A percentile compares a stretch with the other conserved stretches of the same genome.
phyloP scores from a whole-genome alignment of 2,329 filamentous ascomycete species.

The Drechmeria coniospora region DNA sequence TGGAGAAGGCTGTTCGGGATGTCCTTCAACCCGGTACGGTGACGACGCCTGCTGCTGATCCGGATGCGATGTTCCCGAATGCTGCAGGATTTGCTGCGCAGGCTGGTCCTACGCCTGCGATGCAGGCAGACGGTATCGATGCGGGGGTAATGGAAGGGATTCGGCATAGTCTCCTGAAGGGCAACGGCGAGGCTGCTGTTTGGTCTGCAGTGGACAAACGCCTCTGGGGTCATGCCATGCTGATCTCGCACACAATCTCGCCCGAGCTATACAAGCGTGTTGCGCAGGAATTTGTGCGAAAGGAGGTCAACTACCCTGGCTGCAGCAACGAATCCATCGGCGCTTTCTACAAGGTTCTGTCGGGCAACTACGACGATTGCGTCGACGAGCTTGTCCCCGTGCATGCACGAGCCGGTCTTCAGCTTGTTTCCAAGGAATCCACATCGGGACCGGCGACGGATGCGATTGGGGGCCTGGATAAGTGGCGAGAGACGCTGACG shows the following conservation, averaged over 20 bases:
- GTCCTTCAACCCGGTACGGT: constrained; percentile 48
- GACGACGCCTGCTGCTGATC: constrained; percentile 11
- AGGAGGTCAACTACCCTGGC: constrained; percentile 74
- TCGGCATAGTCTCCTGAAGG: constrained; percentile 56
- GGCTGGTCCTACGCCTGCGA: constrained; percentile 15
- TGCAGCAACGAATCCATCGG: constrained; percentile 77
- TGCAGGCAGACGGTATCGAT: constrained; percentile 53
- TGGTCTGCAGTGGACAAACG: constrained; percentile 89
- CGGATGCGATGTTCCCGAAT: constrained; percentile 11
- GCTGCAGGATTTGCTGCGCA: constrained; percentile 11
- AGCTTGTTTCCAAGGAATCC: constrained; percentile 68
- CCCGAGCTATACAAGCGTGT: constrained; percentile 83
- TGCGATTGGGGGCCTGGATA: constrained; percentile 70
- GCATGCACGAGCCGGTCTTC: constrained; percentile 80
- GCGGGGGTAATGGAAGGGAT: constrained; percentile 54
- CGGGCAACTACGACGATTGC: constrained; percentile 85
- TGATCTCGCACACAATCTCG: constrained; percentile 67
- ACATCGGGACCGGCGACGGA: constrained; percentile 49
- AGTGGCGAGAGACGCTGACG: constrained; percentile 82
- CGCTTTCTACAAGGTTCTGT: constrained; percentile 83
- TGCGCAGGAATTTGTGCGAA: constrained; percentile 85
- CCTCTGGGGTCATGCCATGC: constrained; percentile 90
- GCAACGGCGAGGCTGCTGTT: constrained; percentile 79
- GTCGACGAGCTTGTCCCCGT: constrained; percentile 90
- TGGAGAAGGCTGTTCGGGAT: constrained; percentile 60